phyloP scores from a whole-genome alignment of 2,329 filamentous ascomycete genomes.

The Botryotinia calthae region DNA sequence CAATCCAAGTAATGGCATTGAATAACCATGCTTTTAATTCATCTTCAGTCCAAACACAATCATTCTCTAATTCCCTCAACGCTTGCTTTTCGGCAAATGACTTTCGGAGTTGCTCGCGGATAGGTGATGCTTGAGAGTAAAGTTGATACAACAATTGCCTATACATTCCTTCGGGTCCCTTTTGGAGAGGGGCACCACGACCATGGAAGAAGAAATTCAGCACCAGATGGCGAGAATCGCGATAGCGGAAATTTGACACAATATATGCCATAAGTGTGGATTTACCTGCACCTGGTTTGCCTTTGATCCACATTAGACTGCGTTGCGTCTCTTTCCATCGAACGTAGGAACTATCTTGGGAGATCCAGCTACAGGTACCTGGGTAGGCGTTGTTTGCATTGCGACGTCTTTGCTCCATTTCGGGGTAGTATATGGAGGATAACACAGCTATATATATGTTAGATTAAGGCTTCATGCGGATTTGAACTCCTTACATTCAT shows the following conservation, averaged over 20 bases:
- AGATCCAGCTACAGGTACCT: constrained; percentile 41
- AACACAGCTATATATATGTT: background rate
- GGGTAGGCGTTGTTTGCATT: constrained; percentile 30
- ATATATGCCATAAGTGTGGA: constrained; percentile 42
- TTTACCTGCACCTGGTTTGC: constrained; percentile 44
- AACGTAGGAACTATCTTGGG: constrained; percentile 30
- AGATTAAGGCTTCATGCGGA: background rate
- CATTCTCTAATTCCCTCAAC: background rate
- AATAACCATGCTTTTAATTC: constrained; percentile 19
- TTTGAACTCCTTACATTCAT: background rate
- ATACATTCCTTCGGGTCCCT: constrained; percentile 39
- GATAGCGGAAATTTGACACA: constrained; percentile 28
- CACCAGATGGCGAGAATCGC: background rate
- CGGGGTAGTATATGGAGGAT: constrained; percentile 35
- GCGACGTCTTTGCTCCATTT: constrained; percentile 34
- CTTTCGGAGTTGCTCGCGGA: background rate
- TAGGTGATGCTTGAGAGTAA: constrained; percentile 3
- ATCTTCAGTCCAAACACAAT: constrained; percentile 18
- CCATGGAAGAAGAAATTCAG: constrained; percentile 42
- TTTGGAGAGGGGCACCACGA: constrained; percentile 39
- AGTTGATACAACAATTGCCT: constrained; percentile 39
- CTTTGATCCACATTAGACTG: constrained; percentile 43
- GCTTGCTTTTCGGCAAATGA: background rate
- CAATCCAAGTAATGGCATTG: background rate
- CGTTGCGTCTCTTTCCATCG: constrained; percentile 28